Evolutionary conservation across 345 rosid species (phyloP).

Genomic region (Combretum micranthum): DNA sequence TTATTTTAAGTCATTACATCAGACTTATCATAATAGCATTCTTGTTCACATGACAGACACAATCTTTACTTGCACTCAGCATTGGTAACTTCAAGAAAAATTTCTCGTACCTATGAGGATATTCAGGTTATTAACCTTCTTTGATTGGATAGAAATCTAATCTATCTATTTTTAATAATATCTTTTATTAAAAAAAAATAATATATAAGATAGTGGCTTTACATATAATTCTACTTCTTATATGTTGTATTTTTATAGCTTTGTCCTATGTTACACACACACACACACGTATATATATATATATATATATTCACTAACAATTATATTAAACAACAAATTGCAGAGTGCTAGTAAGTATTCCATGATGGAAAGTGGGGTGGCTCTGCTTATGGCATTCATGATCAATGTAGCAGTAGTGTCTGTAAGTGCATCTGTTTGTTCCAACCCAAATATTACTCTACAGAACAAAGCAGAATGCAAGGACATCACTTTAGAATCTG

Average conservation of each 20-base stretch:
- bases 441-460: neutral
- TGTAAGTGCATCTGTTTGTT: conserved; percentile 9
- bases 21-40: too few relatives aligned
- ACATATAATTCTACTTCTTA: too few relatives aligned
- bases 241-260: too few relatives aligned
- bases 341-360: conserved; percentile 11
- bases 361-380: conserved; percentile 12
- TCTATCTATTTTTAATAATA: too few relatives aligned
- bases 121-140: conserved; percentile 3
- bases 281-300: too few relatives aligned
- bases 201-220: too few relatives aligned
- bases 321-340: too few relatives aligned
- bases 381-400: conserved; percentile 9
- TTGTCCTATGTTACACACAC: too few relatives aligned
- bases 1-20: too few relatives aligned
- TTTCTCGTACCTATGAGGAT: neutral
- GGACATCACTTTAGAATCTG: conserved; percentile 10
- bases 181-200: too few relatives aligned
- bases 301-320: too few relatives aligned
- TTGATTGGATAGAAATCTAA: neutral
- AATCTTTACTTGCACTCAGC: conserved; percentile 11
- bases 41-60: conserved; percentile 4
- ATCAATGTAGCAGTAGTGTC: conserved; percentile 11
- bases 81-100: conserved; percentile 9
- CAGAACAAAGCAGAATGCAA: neutral